These are phyloP conservation scores for Cicer arietinum DNA, from an alignment of 306 rosid species.

Conservation along the genomic window DNA sequence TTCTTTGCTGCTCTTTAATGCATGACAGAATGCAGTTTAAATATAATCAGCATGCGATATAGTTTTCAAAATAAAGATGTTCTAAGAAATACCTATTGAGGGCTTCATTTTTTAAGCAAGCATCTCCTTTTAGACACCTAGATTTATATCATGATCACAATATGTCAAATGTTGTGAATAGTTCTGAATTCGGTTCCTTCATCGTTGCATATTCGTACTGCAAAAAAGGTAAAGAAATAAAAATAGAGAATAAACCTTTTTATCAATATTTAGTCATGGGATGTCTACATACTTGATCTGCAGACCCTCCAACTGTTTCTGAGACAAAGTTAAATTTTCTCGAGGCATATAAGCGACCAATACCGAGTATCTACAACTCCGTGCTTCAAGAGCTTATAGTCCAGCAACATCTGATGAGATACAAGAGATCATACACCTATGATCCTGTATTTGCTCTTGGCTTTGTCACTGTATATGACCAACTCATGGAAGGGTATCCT, in stretches of 20 bases:
- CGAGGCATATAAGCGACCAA: conserved; percentile 85
- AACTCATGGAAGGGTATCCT: conserved; percentile 99
- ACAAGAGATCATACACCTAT: conserved; percentile 82
- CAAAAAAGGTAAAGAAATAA: conserved; percentile 8
- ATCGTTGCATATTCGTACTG: background rate
- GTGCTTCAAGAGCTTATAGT: conserved; percentile 96
- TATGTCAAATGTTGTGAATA: conserved; percentile 30
- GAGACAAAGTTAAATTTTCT: conserved; percentile 87
- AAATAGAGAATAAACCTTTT: conserved; percentile 5
- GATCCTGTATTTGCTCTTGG: conserved; percentile 96
- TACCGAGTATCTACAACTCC: conserved; percentile 87
- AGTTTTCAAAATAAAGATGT: background rate
- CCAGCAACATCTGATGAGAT: conserved; percentile 93
- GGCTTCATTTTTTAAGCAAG: conserved; percentile 23
- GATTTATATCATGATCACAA: conserved; percentile 3
- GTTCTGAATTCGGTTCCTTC: conserved; percentile 7
- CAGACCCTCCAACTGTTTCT: conserved; percentile 84
- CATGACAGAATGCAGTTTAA: conserved; percentile 12
- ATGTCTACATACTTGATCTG: conserved; percentile 49
- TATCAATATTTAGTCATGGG: conserved; percentile 39
- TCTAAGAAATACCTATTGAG: background rate
- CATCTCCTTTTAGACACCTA: conserved; percentile 25
- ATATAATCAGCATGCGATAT: background rate
- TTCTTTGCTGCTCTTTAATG: conserved; percentile 31
- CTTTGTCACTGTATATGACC: conserved; percentile 89